Evolutionary conservation across 2,329 filamentous ascomycete genomes (phyloP).

Genomic region (Cytospora schulzeri): DNA sequence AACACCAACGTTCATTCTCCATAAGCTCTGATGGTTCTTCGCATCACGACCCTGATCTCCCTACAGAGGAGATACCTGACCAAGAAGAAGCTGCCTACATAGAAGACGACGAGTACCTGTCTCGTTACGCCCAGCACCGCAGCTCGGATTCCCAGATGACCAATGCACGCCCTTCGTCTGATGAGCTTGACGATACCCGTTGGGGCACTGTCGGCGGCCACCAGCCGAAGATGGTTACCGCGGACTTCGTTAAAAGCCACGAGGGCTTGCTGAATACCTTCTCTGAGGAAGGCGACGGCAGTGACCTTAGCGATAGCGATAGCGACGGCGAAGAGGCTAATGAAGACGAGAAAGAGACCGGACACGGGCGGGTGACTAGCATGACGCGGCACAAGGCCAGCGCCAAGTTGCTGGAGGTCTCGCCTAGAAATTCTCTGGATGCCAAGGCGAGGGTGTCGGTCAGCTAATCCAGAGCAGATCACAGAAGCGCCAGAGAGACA

Average conservation of each 20-base stretch:
- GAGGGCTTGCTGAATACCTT: conserved; percentile 53
- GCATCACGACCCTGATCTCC: conserved; percentile 53
- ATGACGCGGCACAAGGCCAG: conserved; percentile 73
- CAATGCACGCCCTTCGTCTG: conserved; percentile 57
- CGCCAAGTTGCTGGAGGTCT: conserved; percentile 72
- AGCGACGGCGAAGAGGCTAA: conserved; percentile 29
- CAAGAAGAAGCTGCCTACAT: conserved; percentile 66
- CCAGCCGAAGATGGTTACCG: conserved; percentile 58
- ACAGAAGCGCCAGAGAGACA: conserved; percentile 6
- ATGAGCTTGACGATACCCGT: conserved; percentile 54
- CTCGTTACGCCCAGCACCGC: conserved; percentile 46
- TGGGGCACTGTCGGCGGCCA: conserved; percentile 56
- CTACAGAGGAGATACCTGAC: conserved; percentile 50
- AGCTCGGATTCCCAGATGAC: conserved; percentile 32
- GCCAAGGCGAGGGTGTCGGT: conserved; percentile 40
- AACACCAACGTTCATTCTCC: conserved; percentile 40
- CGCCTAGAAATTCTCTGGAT: conserved; percentile 57
- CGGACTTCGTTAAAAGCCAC: conserved; percentile 52
- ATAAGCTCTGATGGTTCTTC: conserved; percentile 32
- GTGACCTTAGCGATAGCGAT: conserved; percentile 29
- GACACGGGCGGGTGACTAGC: conserved; percentile 67
- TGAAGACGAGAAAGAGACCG: conserved; percentile 41
- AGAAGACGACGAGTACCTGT: conserved; percentile 75
- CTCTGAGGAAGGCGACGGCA: conserved; percentile 38
- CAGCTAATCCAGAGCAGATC: conserved; percentile 27